Evolutionary conservation across 2,329 filamentous ascomycete species (phyloP), one percentile per base, ranked within the genome.

Genomic region (Talaromyces funiculosus): DNA sequence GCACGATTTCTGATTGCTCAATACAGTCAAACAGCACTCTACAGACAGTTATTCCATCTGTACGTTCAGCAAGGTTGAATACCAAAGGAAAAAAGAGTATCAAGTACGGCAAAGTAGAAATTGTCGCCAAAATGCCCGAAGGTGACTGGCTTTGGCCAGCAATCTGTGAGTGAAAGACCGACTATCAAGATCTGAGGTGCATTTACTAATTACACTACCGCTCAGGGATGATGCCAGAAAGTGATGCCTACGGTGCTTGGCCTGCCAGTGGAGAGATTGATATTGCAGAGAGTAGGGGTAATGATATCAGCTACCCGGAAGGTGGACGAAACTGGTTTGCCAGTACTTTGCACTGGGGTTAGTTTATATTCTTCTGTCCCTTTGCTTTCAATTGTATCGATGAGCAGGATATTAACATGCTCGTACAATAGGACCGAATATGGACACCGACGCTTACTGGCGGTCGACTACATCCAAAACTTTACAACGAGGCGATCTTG

Each of bases 101-200:
- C 64, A 73, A 68, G 42, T 83, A 82, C 64, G 81, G 81, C 1
- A 72, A 77, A 45, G 77, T 84, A 26, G 82, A 85, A 66, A 79
- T 85, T 7, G 75, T 78, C 3, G 82, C 82, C 20, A 79, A 81
- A 61, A 67, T 84, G 65, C 81, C 82, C 5, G 69, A 68, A 35
- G 82, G 82, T 3, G 80, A 83, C 67, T 84, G 82, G 82, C 68
- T 84, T 22, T 84, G 81, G 82, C 81, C 78, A 26, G 74, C 74
- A 1, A 77, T 80, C 73, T 63, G 78, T 78, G 43, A 77, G 78
- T 35, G 33, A 35, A 35, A 35, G 33, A 35, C 33, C 33, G 33
- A 35, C 33, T 35, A 35, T 35, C 8, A 35, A 35, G 33, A 9
- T 10, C 7, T 35, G 12, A 51, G 76, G 57, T 22, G 20, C 38